These are phyloP conservation scores for Cryphonectria carpinicola DNA, from an alignment of 2,329 filamentous ascomycete genomes.

Conservation along the genomic window DNA sequence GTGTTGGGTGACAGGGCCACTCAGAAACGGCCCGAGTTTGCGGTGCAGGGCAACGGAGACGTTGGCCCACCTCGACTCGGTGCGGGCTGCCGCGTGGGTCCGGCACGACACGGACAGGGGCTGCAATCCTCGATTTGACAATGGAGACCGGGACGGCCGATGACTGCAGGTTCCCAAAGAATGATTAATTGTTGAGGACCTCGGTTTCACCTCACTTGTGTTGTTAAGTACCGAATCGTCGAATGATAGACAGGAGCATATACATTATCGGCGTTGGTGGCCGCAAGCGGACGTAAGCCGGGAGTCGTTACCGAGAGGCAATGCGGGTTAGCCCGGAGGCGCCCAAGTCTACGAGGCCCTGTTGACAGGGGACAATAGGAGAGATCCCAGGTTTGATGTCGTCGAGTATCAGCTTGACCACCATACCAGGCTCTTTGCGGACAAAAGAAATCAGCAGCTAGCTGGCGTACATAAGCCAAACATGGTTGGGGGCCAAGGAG, in stretches of 20 bases:
- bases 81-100: neutral
- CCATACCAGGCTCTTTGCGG: neutral
- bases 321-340: conserved; percentile 1
- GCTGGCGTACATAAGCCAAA: neutral
- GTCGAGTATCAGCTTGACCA: neutral
- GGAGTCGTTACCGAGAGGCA: neutral
- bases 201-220: neutral
- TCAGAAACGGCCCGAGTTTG: conserved; percentile 1
- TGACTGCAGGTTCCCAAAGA: neutral
- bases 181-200: neutral
- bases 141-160: neutral
- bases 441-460: neutral
- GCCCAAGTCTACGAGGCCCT: neutral
- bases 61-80: neutral
- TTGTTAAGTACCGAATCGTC: neutral
- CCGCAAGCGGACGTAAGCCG: conserved; percentile 1
- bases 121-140: neutral
- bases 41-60: neutral
- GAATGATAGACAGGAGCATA: neutral
- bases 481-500: neutral
- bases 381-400: neutral
- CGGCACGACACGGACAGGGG: conserved; percentile 1
- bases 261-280: neutral
- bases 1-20: neutral
- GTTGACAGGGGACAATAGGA: neutral